Base-by-base conservation (phyloP, 2,329 filamentous ascomycete species). In the Alternaria alternata region DNA sequence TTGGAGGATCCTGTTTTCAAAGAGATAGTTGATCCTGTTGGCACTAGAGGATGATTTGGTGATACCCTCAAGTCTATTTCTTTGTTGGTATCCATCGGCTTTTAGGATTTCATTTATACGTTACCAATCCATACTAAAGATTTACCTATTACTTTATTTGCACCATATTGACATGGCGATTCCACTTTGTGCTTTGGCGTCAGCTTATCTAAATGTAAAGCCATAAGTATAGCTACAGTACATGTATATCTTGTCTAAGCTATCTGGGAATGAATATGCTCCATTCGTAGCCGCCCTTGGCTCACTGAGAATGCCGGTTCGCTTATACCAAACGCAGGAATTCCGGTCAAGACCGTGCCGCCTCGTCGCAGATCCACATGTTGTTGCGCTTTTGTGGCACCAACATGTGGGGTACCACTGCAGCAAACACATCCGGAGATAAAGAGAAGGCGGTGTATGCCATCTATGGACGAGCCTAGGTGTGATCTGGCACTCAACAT, bases 261-360 rank as follows among this genome's bases (percentile, higher is more conserved):
- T 41, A 12, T 12, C 18, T 22, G 4, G 22, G 7, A 20, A 41
- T n/a, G 18, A 41, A 22, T 7, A 11, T 12, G 9, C 20, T 7
- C 12, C 9, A 22, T 7, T 48, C 18, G 22, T 36, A 30, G 11
- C 14, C 30, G 30, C 30, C 30, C 5, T 20, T 28, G 7, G 30
- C 11, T 30, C 9, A n/a, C 18, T 32, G 16, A 48, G 4, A 18
- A 4, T 48, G 46, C 20, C 34, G 30, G 18, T 16, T 24, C 11
- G 30, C 30, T 48, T 11, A 16, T 48, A n/a, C 20, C 16, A 22
- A 1, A 28, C 14, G 20, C 22, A 49, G 32, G 7, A 32, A 44
- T 53, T 44, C 38, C 51, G 51, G 39, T 53, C 51, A 43, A 43
- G 14, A 43, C n/a, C 30, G 8, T 32, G 39, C 43, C 26, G 30